Conservation (phyloP, 306 rosid species). For the Abrus precatorius region DNA sequence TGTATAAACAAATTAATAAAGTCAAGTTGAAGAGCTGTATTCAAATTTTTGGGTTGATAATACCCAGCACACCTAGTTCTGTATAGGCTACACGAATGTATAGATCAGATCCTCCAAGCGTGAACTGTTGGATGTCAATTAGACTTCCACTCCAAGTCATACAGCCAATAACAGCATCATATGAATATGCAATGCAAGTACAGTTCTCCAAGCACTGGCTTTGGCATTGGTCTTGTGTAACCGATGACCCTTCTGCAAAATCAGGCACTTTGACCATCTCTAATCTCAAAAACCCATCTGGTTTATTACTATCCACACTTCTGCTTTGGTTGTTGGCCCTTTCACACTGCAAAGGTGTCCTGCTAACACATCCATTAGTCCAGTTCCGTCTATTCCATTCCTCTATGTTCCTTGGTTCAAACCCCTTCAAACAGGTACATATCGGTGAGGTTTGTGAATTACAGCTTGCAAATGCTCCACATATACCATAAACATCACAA, state of each 20-base stretch:
- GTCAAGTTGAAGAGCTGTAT: neutral
- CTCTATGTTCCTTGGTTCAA: slow-evolving; percentile 49
- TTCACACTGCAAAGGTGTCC: slow-evolving; percentile 41
- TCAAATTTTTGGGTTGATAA: neutral
- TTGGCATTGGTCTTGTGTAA: slow-evolving; percentile 22
- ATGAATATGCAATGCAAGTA: slow-evolving; percentile 48
- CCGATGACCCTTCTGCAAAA: neutral
- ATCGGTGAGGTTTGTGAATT: slow-evolving; percentile 36
- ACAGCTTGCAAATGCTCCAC: slow-evolving; percentile 52
- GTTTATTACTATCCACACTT: neutral
- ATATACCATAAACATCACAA: slow-evolving; percentile 54
- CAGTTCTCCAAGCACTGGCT: slow-evolving; percentile 42
- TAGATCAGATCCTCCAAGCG: slow-evolving; percentile 37
- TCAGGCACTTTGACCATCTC: slow-evolving; percentile 51
- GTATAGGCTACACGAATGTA: slow-evolving; percentile 33
- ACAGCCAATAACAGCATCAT: slow-evolving; percentile 40
- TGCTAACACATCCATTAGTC: slow-evolving; percentile 58
- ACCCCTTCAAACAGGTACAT: slow-evolving; percentile 65
- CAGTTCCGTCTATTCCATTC: slow-evolving; percentile 52
- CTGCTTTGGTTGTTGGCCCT: neutral
- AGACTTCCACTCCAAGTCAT: slow-evolving; percentile 46
- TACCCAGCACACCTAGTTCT: slow-evolving; percentile 36
- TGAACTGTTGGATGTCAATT: slow-evolving; percentile 34
- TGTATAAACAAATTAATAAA: no score
- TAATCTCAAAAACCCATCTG: slow-evolving; percentile 53